Base-by-base conservation (phyloP, 139 green algal genomes). In the Chlorella sp. region DNA sequence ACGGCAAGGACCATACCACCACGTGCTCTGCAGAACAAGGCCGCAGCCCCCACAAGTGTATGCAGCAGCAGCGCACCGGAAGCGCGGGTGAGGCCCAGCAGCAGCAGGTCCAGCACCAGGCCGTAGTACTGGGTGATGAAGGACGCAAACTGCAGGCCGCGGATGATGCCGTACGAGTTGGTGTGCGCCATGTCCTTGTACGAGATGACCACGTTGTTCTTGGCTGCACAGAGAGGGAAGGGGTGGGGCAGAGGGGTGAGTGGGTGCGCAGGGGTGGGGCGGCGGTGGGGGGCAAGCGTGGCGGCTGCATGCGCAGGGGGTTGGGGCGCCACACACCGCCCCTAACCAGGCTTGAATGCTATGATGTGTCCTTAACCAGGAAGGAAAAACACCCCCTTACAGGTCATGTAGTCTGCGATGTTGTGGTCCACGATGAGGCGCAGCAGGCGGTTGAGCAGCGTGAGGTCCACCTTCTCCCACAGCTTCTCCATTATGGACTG, bases 121-220 rank as follows among this genome's bases (percentile, higher is more conserved):
- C 96, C 97, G 73, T 99, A 99, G 91, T 98, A 99, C 90, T 97
- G 95, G 84, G 92, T 92, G 82, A 99, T 90, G 89, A 99, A 99
- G 32, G 92, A 96, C 3, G 95, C 91, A 87, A 99, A 99, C 91
- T 99, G 97, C 87, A 99, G 95, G 54, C 97, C 97, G 28, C 97
- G 92, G 84, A 99, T 95, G 82, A 99, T 91, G 77, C 97, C 97
- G 89, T 99, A 99, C 44, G 84, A 92, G 92, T 99, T 99, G 82
- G 96, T 99, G 92, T 99, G 97, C 36, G 90, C 92, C 97, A 99
- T 99, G 93, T 99, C 97, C 94, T 98, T 99, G 94, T 98, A 99
- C 17, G 86, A 83, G 51, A 95, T 90, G 67, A 94, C 90, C 28
- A 95, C 82, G 84, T 94, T 94, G 91, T 94, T 94, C 89, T 94